Base-by-base conservation (phyloP, 2,329 filamentous ascomycete species). In the Penicillium sp. region DNA sequence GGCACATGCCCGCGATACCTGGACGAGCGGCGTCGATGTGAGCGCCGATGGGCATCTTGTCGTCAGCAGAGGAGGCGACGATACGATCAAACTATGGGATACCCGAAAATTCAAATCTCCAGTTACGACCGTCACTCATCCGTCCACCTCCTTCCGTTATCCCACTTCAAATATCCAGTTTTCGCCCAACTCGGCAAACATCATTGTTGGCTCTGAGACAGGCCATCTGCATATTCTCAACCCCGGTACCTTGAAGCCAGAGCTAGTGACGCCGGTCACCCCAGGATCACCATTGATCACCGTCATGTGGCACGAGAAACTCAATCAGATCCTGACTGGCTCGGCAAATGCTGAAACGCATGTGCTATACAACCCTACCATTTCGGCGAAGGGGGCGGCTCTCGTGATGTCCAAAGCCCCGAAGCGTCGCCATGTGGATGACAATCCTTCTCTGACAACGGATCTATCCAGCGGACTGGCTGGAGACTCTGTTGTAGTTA, bases 31-130 rank as follows among this genome's bases (percentile, higher is more conserved):
- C 4, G 72, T 98, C 38, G 90, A 95, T 62, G 86, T 98, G 59
- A 97, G 91, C 57, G 76, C 84, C 0, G 93, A 97, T 66, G 93
- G 93, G 8, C 81, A 91, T 49, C 85, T 96, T 73, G 82, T 97
- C 3, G 85, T 96, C 6, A 95, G 90, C 1, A 79, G 90, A 57
- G 93, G 93, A 47, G 91, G 90, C 43, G 93, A 98, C 68, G 83
- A 94, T 64, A 79, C 86, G 2, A 91, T 98, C 69, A 97, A 97
- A 72, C 77, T 96, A 2, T 98, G 93, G 93, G 93, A 98, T 66
- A 94, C 85, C 3, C 83, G 93, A 49, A 97, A 96, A 64, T 95
- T 98, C 76, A 97, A 93, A 66, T 78, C 85, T 48, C 89, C 93
- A 4, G 79, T 98, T 11, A 88, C 89, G 41, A 87, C 84, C 1